These are phyloP conservation scores for Cutaneotrichosporon dermatis DNA, from an alignment of 1,284 basidiomycete species.

Conservation along the genomic window DNA sequence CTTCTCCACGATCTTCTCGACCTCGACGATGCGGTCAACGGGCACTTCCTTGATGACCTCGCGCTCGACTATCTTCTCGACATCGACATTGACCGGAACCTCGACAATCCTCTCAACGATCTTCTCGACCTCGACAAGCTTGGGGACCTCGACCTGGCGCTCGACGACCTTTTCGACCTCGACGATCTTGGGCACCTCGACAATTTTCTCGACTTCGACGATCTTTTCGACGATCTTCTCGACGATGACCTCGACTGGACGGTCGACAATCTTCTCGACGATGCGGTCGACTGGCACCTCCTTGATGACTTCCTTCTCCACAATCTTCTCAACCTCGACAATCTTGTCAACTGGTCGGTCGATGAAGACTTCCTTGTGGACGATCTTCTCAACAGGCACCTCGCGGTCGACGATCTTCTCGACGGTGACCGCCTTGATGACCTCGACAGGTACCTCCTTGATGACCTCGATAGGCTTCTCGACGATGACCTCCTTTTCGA, in stretches of 20 bases:
- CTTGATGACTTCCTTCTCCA: slow-evolving; percentile 23
- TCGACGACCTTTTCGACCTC: slow-evolving; percentile 39
- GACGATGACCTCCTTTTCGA: too few relatives aligned
- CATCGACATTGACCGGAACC: slow-evolving; percentile 42
- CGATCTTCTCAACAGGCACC: slow-evolving; percentile 16
- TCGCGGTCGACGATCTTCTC: too few relatives aligned
- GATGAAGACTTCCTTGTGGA: slow-evolving; percentile 44
- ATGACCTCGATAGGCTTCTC: too few relatives aligned
- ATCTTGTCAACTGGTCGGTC: slow-evolving; percentile 37
- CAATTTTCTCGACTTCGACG: slow-evolving; percentile 36
- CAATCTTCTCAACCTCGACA: slow-evolving; percentile 31
- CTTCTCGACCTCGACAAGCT: slow-evolving; percentile 47
- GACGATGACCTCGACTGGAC: slow-evolving; percentile 45
- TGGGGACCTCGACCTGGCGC: slow-evolving; percentile 41
- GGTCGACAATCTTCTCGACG: slow-evolving; percentile 43
- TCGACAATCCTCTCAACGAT: slow-evolving; percentile 46
- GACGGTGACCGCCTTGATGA: slow-evolving; percentile 6
- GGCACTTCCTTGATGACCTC: slow-evolving; percentile 32
- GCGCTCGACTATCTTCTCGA: slow-evolving; percentile 44
- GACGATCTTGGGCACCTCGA: slow-evolving; percentile 36
- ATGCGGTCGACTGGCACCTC: slow-evolving; percentile 29
- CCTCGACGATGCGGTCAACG: slow-evolving; percentile 39
- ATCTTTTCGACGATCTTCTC: slow-evolving; percentile 37
- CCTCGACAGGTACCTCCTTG: slow-evolving; percentile 19
- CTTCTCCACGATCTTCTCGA: slow-evolving; percentile 48